Conservation (phyloP, 345 rosid genomes). For the Firmiana major region DNA sequence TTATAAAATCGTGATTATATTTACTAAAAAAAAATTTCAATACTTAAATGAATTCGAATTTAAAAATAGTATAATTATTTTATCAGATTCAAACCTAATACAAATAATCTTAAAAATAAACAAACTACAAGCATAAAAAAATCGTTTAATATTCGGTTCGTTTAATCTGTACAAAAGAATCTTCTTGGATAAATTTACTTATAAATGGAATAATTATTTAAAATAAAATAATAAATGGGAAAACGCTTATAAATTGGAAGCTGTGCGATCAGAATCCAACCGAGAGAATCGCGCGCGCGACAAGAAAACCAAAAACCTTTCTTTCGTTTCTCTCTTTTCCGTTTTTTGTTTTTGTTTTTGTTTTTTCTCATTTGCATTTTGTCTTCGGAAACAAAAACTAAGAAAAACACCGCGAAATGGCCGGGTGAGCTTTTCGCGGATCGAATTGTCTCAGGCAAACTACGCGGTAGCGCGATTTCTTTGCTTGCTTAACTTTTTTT, state of each 20-base stretch:
- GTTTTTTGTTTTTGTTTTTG: too few relatives aligned
- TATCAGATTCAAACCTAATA: too few relatives aligned
- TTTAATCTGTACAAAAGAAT: background rate
- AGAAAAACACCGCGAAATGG: background rate
- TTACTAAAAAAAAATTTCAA: too few relatives aligned
- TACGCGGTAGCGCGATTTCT: constrained; percentile 35
- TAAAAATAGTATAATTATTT: too few relatives aligned
- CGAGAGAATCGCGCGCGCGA: constrained; percentile 30
- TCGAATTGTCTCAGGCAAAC: constrained; percentile 16
- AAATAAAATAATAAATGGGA: background rate
- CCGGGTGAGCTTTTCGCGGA: constrained; percentile 18
- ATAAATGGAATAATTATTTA: background rate
- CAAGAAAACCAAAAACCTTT: background rate
- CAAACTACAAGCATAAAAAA: too few relatives aligned
- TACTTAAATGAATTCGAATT: too few relatives aligned
- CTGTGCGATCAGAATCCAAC: background rate
- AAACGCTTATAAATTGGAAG: constrained; percentile 15
- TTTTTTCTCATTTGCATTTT: background rate
- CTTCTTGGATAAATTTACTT: background rate
- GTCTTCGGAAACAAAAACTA: background rate
- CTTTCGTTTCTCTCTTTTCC: background rate
- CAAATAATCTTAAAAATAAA: too few relatives aligned
- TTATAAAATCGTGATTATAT: too few relatives aligned
- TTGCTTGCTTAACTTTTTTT: constrained; percentile 16
- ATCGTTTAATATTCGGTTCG: too few relatives aligned